Conservation (phyloP, 2,329 filamentous ascomycete species). For the Helotiales sp. region DNA sequence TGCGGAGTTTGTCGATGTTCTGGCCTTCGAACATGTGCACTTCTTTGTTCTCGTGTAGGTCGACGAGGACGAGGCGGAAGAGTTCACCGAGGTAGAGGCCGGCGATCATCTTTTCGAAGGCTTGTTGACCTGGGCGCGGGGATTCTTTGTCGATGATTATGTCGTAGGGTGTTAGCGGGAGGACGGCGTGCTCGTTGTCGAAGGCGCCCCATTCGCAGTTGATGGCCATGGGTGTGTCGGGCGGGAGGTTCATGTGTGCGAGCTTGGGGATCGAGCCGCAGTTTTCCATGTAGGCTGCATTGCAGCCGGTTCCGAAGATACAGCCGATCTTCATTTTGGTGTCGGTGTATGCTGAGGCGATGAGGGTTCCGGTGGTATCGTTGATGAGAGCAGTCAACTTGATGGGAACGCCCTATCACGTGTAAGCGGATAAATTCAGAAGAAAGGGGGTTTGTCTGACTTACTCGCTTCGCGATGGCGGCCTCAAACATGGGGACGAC, state of each 20-base stretch:
- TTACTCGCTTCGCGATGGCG: constrained; percentile 72
- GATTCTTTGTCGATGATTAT: constrained; percentile 88
- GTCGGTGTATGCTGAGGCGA: constrained; percentile 97
- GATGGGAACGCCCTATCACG: constrained; percentile 79
- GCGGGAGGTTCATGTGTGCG: constrained; percentile 84
- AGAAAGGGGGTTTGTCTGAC: constrained; percentile 28
- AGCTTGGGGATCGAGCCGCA: constrained; percentile 92
- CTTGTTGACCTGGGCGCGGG: constrained; percentile 89
- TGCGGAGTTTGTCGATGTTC: constrained; percentile 79
- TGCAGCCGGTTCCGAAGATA: constrained; percentile 98
- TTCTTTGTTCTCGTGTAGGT: constrained; percentile 79
- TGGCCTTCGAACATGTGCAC: constrained; percentile 82
- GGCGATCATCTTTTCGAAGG: constrained; percentile 98
- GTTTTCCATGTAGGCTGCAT: constrained; percentile 97
- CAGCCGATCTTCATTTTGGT: constrained; percentile 90
- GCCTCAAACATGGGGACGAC: constrained; percentile 87
- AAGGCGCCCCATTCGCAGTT: constrained; percentile 99
- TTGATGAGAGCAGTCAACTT: constrained; percentile 94
- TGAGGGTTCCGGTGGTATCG: constrained; percentile 95
- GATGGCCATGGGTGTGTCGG: constrained; percentile 87
- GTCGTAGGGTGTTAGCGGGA: constrained; percentile 86
- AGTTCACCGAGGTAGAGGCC: constrained; percentile 94
- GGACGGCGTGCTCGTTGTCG: constrained; percentile 88
- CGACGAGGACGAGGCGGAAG: constrained; percentile 85
- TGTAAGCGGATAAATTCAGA: constrained; percentile 24